A percentile compares a stretch with the other conserved stretches of the same genome.
Evolutionary conservation across 345 rosid genomes (phyloP).

Genomic region (Turritis glabra): DNA sequence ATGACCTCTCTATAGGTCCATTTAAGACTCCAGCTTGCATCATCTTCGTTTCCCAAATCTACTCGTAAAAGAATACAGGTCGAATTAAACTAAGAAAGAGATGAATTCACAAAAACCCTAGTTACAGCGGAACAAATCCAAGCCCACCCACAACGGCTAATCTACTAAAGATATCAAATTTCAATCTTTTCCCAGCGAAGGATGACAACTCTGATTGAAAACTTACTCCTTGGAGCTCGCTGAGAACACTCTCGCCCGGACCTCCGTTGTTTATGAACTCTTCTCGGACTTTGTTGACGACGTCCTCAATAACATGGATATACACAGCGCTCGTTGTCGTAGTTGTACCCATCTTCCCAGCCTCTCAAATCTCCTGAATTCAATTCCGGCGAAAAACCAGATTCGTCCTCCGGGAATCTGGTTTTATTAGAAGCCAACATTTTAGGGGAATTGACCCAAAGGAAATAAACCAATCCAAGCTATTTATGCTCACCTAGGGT

Average conservation of each 20-base stretch:
- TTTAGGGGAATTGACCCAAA: neutral
- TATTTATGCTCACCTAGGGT: slow-evolving; percentile 29
- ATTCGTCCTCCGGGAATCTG: slow-evolving; percentile 2
- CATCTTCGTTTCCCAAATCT: slow-evolving; percentile 98
- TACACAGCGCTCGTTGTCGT: slow-evolving; percentile 79
- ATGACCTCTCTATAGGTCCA: slow-evolving; percentile 74
- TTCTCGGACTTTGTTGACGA: slow-evolving; percentile 85
- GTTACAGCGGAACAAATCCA: slow-evolving; percentile 39
- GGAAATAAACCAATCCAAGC: neutral
- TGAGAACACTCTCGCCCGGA: slow-evolving; percentile 83
- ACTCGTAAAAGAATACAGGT: slow-evolving; percentile 13
- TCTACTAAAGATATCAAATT: neutral
- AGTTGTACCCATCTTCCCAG: slow-evolving; percentile 55
- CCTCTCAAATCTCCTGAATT: slow-evolving; percentile 21
- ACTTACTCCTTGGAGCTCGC: slow-evolving; percentile 88
- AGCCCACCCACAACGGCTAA: neutral
- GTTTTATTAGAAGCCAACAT: slow-evolving; percentile 10
- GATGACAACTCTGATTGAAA: neutral
- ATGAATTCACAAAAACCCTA: slow-evolving; percentile 43
- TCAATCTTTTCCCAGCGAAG: neutral
- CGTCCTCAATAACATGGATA: slow-evolving; percentile 88
- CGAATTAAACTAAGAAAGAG: neutral
- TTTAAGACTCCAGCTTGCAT: slow-evolving; percentile 76
- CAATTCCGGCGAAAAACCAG: neutral
- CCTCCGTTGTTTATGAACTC: slow-evolving; percentile 84